Evolutionary conservation across 176 grass and related monocot species (phyloP).

Genomic region (Hsuehochloa calcarea): DNA sequence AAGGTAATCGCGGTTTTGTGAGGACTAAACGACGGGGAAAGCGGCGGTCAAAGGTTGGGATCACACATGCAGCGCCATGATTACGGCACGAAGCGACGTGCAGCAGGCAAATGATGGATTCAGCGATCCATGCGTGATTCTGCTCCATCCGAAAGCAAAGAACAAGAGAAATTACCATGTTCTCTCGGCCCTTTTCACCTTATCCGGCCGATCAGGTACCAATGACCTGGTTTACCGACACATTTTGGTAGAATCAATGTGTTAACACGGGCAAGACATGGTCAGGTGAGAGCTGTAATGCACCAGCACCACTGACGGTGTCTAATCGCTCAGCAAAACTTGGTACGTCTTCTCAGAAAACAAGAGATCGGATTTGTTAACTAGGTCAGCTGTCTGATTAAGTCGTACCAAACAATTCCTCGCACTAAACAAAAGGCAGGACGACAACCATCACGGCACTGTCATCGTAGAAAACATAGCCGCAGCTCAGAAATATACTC

Average conservation of each 20-base stretch:
- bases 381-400: constrained; percentile 37
- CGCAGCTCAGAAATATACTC: neutral
- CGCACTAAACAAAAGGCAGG: neutral
- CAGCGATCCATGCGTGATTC: constrained; percentile 14
- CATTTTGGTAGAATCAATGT: neutral
- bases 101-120: constrained; percentile 5
- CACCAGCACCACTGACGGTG: neutral
- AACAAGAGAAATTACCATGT: neutral
- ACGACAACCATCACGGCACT: neutral
- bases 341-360: neutral
- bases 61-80: constrained; percentile 18
- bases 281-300: neutral
- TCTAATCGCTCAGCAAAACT: neutral
- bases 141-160: constrained; percentile 3
- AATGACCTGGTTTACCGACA: neutral
- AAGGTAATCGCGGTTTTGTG: neutral
- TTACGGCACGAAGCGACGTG: constrained; percentile 37
- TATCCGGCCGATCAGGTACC: neutral
- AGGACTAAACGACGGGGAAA: neutral
- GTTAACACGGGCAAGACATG: neutral
- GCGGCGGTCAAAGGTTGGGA: neutral
- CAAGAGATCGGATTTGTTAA: neutral
- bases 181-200: neutral
- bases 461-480: neutral
- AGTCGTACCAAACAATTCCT: neutral